phyloP scores from a whole-genome alignment of 2,329 filamentous ascomycete genomes.

The Cladosporium sp. region DNA sequence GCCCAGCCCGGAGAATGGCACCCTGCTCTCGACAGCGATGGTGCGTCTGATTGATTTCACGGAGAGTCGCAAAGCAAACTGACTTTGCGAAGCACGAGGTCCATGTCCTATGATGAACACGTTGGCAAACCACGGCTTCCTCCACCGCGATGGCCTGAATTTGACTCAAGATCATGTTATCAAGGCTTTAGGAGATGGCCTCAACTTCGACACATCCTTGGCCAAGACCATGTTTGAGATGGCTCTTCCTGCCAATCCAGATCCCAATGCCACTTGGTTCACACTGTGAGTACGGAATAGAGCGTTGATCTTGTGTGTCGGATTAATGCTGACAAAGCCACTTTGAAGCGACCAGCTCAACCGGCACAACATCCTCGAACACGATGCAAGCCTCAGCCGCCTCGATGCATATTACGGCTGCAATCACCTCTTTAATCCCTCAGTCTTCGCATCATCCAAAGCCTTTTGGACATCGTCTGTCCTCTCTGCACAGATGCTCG shows the following conservation, averaged over 20 bases:
- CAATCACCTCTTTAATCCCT: conserved; percentile 48
- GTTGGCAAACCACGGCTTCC: conserved; percentile 19
- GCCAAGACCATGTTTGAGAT: conserved; percentile 17
- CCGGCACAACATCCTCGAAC: conserved; percentile 17
- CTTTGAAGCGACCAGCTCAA: conserved; percentile 12
- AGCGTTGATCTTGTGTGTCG: neutral
- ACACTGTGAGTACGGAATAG: conserved; percentile 7
- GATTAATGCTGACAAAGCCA: neutral
- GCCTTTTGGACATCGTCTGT: conserved; percentile 42
- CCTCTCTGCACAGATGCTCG: conserved; percentile 38
- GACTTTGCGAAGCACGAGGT: neutral
- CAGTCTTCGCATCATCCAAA: conserved; percentile 42
- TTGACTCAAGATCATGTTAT: conserved; percentile 15
- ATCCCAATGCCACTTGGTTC: conserved; percentile 19
- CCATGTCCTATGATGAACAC: conserved; percentile 13
- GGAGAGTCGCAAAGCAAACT: neutral
- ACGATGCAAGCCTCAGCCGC: conserved; percentile 33
- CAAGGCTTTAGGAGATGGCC: conserved; percentile 14
- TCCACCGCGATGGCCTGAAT: conserved; percentile 18
- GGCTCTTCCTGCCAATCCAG: conserved; percentile 18
- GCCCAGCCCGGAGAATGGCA: conserved; percentile 8
- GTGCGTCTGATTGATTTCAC: neutral
- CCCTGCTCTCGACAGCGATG: conserved; percentile 4
- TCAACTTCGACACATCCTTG: conserved; percentile 17
- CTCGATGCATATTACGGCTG: conserved; percentile 46